Percentiles rank a stretch among this genome's conserved stretches.
Evolutionary conservation across 306 rosid genomes (phyloP).

Genomic region (Carpinus viminea): DNA sequence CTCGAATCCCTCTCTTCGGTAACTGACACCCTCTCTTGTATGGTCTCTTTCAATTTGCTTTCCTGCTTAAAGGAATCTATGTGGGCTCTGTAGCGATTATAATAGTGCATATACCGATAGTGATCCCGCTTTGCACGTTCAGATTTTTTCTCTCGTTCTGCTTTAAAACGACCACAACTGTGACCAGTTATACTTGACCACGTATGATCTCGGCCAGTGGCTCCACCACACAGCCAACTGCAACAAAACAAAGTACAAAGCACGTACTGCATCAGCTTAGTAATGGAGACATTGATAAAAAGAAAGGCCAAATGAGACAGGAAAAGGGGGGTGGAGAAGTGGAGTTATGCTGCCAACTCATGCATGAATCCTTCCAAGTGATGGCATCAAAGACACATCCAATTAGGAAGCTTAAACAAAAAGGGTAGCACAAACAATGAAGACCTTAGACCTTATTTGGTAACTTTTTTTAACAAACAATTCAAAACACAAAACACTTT

Average conservation of each 20-base stretch:
- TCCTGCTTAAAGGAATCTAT: conserved; percentile 94
- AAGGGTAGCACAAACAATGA: background rate
- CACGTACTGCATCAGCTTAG: background rate
- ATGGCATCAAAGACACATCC: background rate
- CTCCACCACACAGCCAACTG: conserved; percentile 99
- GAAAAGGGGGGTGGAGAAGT: background rate
- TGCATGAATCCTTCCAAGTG: background rate
- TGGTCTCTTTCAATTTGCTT: conserved; percentile 68
- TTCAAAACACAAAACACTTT: too few species aligned
- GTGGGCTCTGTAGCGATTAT: conserved; percentile 91
- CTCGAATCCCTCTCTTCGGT: conserved; percentile 67
- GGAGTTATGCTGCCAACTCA: background rate
- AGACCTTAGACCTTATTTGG: too few species aligned
- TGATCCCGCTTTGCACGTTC: conserved; percentile 90
- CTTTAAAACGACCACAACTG: conserved; percentile 92
- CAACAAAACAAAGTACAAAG: conserved; percentile 26
- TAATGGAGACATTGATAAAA: background rate
- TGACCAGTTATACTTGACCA: conserved; percentile 87
- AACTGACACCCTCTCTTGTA: conserved; percentile 57
- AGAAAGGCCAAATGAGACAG: background rate
- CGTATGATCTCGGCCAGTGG: conserved; percentile 89
- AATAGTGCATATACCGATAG: conserved; percentile 87
- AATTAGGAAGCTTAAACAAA: background rate
- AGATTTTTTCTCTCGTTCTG: conserved; percentile 57
- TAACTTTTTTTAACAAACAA: too few species aligned